phyloP scores from a whole-genome alignment of 2,329 filamentous ascomycete species.

The Didymella arachidicola region DNA sequence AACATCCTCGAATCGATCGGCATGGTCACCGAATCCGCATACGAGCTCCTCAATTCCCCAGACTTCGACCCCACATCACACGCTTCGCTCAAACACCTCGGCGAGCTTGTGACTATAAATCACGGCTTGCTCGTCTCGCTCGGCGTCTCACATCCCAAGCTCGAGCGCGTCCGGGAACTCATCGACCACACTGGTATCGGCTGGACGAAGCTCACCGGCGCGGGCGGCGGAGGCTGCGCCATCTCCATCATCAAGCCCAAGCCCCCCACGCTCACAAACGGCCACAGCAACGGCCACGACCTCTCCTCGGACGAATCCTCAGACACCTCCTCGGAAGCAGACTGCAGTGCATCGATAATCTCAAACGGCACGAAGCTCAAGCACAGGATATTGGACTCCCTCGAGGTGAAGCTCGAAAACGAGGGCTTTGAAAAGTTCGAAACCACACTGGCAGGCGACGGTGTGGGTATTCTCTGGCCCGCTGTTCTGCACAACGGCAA shows the following conservation, averaged over 20 bases:
- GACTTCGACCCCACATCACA: slow-evolving; percentile 72
- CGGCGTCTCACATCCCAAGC: slow-evolving; percentile 90
- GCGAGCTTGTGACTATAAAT: slow-evolving; percentile 91
- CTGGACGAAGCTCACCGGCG: slow-evolving; percentile 97
- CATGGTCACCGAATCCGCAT: slow-evolving; percentile 68
- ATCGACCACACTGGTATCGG: slow-evolving; percentile 84
- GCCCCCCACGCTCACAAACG: slow-evolving; percentile 55
- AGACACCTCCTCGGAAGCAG: slow-evolving; percentile 36
- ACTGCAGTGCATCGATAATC: slow-evolving; percentile 42
- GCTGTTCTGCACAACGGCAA: slow-evolving; percentile 86
- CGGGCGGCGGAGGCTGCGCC: slow-evolving; percentile 93
- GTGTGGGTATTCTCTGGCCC: slow-evolving; percentile 92
- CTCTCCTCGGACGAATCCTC: slow-evolving; percentile 32
- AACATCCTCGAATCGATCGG: slow-evolving; percentile 88
- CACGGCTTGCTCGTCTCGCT: slow-evolving; percentile 90
- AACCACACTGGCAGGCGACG: slow-evolving; percentile 89
- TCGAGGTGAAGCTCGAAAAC: slow-evolving; percentile 67
- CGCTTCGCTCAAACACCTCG: slow-evolving; percentile 73
- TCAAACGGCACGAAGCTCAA: slow-evolving; percentile 45
- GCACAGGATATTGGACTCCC: slow-evolving; percentile 58
- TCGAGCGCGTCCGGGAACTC: slow-evolving; percentile 90
- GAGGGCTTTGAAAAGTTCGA: slow-evolving; percentile 83
- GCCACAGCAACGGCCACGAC: slow-evolving; percentile 38
- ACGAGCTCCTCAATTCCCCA: slow-evolving; percentile 63
- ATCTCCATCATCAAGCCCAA: slow-evolving; percentile 86